phyloP scores from a whole-genome alignment of 352 stramenopile genomes.

The Stephanocyclus meneghinianus region DNA sequence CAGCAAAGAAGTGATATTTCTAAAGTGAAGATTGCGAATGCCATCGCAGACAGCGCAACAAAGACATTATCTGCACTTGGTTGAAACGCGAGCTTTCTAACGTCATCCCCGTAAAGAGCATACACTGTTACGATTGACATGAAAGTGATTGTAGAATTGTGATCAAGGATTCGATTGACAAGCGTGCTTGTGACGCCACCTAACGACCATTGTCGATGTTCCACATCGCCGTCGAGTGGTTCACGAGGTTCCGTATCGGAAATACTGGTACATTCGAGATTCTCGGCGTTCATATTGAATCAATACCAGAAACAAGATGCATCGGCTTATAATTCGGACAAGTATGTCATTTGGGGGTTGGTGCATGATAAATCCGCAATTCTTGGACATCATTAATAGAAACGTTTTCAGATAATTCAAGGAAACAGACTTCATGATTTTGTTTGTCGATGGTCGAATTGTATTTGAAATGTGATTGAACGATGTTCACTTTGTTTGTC shows the following conservation, averaged over 20 bases:
- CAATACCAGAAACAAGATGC: neutral
- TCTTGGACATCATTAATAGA: neutral
- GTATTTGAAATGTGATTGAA: conserved; percentile 2
- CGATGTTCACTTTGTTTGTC: neutral
- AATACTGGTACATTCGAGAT: neutral
- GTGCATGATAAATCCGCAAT: neutral
- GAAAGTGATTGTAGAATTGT: conserved; percentile 82
- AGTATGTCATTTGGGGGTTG: neutral
- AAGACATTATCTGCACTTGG: conserved; percentile 86
- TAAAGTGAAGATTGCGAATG: conserved; percentile 86
- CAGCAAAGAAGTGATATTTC: conserved; percentile 85
- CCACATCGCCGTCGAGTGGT: conserved; percentile 4
- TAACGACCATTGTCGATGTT: neutral
- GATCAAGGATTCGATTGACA: conserved; percentile 79
- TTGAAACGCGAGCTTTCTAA: conserved; percentile 85
- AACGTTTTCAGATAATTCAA: neutral
- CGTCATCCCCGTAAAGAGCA: conserved; percentile 90
- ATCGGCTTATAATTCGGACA: neutral
- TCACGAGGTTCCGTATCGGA: conserved; percentile 10
- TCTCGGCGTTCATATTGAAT: conserved; percentile 5
- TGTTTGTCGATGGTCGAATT: neutral
- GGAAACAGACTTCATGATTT: neutral
- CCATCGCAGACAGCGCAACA: conserved; percentile 86
- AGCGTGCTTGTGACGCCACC: neutral
- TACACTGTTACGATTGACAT: conserved; percentile 91